Conservation (phyloP, 163 green algal genomes). For the Scenedesmus sp. region DNA sequence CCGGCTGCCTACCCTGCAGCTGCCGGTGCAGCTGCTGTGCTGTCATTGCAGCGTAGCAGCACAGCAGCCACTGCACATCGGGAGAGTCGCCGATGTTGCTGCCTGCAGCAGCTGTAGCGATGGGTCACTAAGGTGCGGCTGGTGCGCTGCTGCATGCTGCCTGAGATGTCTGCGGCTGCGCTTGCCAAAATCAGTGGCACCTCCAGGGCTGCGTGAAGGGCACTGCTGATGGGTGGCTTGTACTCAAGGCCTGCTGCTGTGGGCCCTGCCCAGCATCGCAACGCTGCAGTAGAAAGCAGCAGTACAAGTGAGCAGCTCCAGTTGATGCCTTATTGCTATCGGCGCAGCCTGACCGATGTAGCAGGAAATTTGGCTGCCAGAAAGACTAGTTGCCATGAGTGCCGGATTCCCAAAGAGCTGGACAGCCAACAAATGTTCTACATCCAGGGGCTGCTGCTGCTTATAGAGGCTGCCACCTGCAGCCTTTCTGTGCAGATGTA, state of each 20-base stretch:
- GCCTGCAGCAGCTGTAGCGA: not conserved
- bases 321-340: not conserved
- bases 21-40: not conserved
- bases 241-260: not conserved
- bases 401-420: no score
- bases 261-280: not conserved
- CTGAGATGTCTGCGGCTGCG: not conserved
- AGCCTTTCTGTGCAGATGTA: no score
- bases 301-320: not conserved
- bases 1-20: not conserved
- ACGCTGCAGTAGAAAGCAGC: not conserved
- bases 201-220: not conserved
- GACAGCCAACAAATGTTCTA: no score
- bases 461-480: no score
- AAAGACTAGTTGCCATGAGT: no score
- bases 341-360: not conserved
- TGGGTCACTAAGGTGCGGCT: no score
- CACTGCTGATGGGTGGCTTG: not conserved
- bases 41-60: not conserved
- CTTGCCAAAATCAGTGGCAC: not conserved
- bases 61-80: not conserved
- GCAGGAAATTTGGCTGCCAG: no score
- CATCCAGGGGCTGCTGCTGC: no score
- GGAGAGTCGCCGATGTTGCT: not conserved
- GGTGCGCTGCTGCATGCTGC: not conserved